Percentiles rank a stretch among this genome's conserved stretches.
These are phyloP conservation scores for Candolleomyces efflorescens DNA, from an alignment of 768 basidiomycete genomes.

Conservation along the genomic window DNA sequence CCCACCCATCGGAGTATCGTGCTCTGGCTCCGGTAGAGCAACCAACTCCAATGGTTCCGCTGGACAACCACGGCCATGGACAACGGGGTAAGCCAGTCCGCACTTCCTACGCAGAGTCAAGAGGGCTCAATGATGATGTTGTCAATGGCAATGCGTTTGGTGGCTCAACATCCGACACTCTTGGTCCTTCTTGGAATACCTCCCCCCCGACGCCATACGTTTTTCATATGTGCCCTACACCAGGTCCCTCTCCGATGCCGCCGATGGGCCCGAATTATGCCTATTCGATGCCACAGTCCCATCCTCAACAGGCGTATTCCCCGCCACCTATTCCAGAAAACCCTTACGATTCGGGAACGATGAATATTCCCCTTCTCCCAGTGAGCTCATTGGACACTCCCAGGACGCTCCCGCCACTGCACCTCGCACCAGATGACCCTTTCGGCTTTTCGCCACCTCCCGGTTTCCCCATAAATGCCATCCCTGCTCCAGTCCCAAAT, in stretches of 20 bases:
- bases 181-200: not conserved
- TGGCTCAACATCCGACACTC: not conserved
- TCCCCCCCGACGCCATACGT: not conserved
- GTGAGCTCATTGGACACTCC: not conserved
- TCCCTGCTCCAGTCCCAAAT: not conserved
- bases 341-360: not conserved
- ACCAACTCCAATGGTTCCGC: not conserved
- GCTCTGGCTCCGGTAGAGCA: not conserved
- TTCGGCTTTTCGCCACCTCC: not conserved
- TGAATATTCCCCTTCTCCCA: not conserved
- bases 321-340: not conserved
- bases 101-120: slow-evolving; percentile 1
- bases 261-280: not conserved
- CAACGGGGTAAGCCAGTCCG: slow-evolving; percentile 5
- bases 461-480: slow-evolving; percentile 5
- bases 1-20: slow-evolving; percentile 6
- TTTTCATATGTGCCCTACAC: not conserved
- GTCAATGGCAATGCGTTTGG: slow-evolving; percentile 3
- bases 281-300: not conserved
- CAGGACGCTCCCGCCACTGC: not conserved
- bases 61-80: not conserved
- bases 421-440: not conserved
- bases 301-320: not conserved
- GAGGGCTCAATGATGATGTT: slow-evolving; percentile 4
- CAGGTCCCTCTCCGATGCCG: not conserved